A percentile compares a stretch with the other conserved stretches of the same genome.
Evolutionary conservation across 257 asterid genomes (phyloP).

Genomic region (Coffea eugenioides): DNA sequence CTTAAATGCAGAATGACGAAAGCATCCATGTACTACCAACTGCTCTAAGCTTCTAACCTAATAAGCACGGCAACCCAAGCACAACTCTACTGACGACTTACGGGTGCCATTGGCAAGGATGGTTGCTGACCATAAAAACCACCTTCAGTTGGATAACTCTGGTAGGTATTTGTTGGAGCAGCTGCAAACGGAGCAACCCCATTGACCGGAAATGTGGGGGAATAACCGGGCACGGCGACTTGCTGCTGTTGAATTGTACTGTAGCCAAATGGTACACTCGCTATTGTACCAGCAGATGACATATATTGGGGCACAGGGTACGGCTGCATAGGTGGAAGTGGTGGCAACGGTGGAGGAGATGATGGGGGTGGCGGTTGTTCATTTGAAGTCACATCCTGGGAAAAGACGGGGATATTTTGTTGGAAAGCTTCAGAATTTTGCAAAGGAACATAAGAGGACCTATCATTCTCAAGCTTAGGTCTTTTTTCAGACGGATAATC

Average conservation of each 20-base stretch:
- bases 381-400: conserved; percentile 30
- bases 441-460: conserved; percentile 38
- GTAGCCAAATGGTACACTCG: conserved; percentile 45
- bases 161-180: conserved; percentile 43
- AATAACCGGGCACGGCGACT: conserved; percentile 30
- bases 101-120: conserved; percentile 66
- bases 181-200: conserved; percentile 36
- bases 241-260: conserved; percentile 45
- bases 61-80: neutral
- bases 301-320: conserved; percentile 58
- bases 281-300: conserved; percentile 47
- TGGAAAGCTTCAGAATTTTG: conserved; percentile 38
- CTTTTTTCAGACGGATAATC: conserved; percentile 66
- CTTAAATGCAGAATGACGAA: neutral
- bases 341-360: conserved; percentile 69
- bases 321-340: conserved; percentile 70
- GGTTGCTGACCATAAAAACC: conserved; percentile 57
- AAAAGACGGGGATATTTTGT: conserved; percentile 31
- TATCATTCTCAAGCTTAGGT: conserved; percentile 57
- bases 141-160: conserved; percentile 52
- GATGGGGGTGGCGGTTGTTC: conserved; percentile 74
- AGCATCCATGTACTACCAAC: neutral
- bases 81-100: conserved; percentile 35
- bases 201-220: conserved; percentile 34
- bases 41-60: neutral